Evolutionary conservation across 1,284 basidiomycete genomes (phyloP), one percentile per base, ranked within the genome.

Genomic region (Pyrrhoderma noxium): DNA sequence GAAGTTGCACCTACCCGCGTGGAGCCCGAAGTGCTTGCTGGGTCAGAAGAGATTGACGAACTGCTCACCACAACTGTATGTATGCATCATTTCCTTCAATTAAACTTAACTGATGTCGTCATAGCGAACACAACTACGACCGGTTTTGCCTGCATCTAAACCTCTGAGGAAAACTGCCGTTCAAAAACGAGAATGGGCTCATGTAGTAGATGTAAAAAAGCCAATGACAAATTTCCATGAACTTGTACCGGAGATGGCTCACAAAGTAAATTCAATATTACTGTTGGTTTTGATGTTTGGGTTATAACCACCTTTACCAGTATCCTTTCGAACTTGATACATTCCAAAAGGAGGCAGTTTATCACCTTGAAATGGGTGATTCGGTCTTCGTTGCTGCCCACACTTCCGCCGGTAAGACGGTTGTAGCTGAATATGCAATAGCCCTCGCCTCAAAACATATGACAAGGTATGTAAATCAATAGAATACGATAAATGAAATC

Each of bases 351-450:
- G 93, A 99, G 67, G 96, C 96, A 0, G 90, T 99, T 5, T 98
- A 97, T 68, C 93, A 95, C 64, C 78, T 99, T 11, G 96, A 99
- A 67, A 87, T 92, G 75, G 95, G 94, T 14, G 92, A 99, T 62
- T 94, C 91, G 13, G 95, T 99, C 16, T 99, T 99, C 67, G 94
- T 99, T 14, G 96, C 96, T 3, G 96, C 96, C 2, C 96, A 99
- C 69, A 99, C 96, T 1, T 95, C 92, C 27, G 96, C 96, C n/a
- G 96, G 96, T 48, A 99, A 99, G 70, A 99, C 96, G 0, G 96
- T 99, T 3, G 96, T 99, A 1, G 95, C 96, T 1, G 96, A 99
- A 65, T 99, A 99, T 66, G 96, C 96, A 3, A 98, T 99, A 58
- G 90, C 94, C 2, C 75, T 99, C 1, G 94, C 96, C 2, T 86